A percentile compares a stretch with the other conserved stretches of the same genome.
phyloP scores from a whole-genome alignment of 2,329 filamentous ascomycete genomes.

The Xylariaceae sp. region DNA sequence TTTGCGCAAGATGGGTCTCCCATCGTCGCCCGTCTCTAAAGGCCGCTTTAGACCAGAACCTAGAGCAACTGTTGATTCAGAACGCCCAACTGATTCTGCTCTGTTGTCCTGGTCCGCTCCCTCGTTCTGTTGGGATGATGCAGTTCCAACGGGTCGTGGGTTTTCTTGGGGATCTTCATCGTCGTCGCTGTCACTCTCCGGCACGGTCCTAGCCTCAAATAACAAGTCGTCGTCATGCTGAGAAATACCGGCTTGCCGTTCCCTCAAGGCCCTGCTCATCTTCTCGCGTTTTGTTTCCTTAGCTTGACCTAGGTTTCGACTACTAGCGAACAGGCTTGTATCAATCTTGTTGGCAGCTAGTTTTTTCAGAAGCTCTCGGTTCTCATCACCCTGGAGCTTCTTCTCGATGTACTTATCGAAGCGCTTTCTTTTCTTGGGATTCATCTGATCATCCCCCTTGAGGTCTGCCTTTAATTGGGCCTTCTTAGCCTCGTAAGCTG shows the following conservation, averaged over 20 bases:
- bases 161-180: constrained; percentile 27
- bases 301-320: constrained; percentile 68
- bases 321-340: constrained; percentile 75
- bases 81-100: background rate
- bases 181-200: constrained; percentile 31
- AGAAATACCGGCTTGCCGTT: constrained; percentile 60
- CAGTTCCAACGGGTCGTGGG: too few species aligned
- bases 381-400: constrained; percentile 94
- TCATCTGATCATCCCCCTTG: constrained; percentile 52
- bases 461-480: constrained; percentile 53
- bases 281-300: constrained; percentile 68
- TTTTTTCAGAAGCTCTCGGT: constrained; percentile 76
- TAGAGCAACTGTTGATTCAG: constrained; percentile 27
- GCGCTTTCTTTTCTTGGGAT: constrained; percentile 62
- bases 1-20: constrained; percentile 77
- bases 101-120: background rate
- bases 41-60: constrained; percentile 86
- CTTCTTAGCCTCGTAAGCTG: constrained; percentile 48
- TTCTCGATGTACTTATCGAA: constrained; percentile 73
- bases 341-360: constrained; percentile 76
- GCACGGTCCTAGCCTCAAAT: constrained; percentile 42
- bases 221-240: constrained; percentile 53
- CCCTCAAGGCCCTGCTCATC: constrained; percentile 59
- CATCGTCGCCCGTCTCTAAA: constrained; percentile 73
- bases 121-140: constrained; percentile 4